Percentiles rank a stretch among this genome's conserved stretches.
phyloP scores from a whole-genome alignment of 805 yeast species.

The Hemisphaericaspora nanyangensis region DNA sequence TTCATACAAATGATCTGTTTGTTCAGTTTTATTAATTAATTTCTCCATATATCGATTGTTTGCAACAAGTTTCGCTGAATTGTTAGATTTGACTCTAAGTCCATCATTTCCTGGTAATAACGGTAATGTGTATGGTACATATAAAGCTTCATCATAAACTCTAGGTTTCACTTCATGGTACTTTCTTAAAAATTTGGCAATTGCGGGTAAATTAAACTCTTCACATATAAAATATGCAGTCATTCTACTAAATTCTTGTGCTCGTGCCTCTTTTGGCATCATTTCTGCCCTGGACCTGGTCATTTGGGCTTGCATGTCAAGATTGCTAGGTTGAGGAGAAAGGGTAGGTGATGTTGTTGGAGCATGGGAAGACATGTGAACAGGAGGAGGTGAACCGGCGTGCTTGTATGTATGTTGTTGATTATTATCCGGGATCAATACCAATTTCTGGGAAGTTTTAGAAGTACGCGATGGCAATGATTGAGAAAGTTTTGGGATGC shows the following conservation, averaged over 20 bases:
- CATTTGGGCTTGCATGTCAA: constrained; percentile 25
- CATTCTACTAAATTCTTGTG: constrained; percentile 70
- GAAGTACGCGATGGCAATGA: constrained; percentile 72
- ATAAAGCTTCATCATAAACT: constrained; percentile 87
- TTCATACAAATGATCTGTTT: constrained; percentile 87
- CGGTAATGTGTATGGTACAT: constrained; percentile 86
- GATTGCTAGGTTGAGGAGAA: constrained; percentile 1
- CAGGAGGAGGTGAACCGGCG: constrained; percentile 9
- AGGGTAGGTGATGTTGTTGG: constrained; percentile 1
- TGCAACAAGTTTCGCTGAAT: constrained; percentile 40
- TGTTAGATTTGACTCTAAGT: constrained; percentile 68
- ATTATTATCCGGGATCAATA: constrained; percentile 67
- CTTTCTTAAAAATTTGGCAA: constrained; percentile 59
- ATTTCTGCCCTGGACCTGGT: constrained; percentile 50
- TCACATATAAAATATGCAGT: constrained; percentile 92
- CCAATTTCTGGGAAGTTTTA: constrained; percentile 81
- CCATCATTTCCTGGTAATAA: constrained; percentile 81
- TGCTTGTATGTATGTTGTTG: constrained; percentile 7
- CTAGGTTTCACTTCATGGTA: constrained; percentile 84
- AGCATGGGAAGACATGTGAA: constrained; percentile 1
- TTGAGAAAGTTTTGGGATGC: constrained; percentile 50
- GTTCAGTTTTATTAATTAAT: constrained; percentile 75
- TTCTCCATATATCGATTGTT: constrained; percentile 62
- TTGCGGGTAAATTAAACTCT: constrained; percentile 61
- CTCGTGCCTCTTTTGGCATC: constrained; percentile 55